phyloP scores from a whole-genome alignment of 768 basidiomycete species.

The Boletus subcaerulescens region DNA sequence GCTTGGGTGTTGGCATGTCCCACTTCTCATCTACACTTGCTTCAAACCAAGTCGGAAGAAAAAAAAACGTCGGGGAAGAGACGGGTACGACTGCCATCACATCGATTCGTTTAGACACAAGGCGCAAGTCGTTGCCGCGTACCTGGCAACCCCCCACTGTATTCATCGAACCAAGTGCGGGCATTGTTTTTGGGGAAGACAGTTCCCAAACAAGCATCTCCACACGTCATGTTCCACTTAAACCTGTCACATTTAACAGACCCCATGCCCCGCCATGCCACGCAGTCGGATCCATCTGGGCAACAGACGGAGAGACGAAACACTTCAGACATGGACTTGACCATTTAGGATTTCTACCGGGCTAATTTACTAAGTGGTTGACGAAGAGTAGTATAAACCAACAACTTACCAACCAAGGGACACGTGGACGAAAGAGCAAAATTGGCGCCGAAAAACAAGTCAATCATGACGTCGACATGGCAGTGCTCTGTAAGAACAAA shows the following conservation, averaged over 20 bases:
- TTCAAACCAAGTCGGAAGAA: neutral
- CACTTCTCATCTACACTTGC: neutral
- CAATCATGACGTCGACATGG: too few species aligned
- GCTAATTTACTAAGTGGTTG: neutral
- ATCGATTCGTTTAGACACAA: neutral
- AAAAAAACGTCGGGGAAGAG: neutral
- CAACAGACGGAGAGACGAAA: neutral
- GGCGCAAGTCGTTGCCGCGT: neutral
- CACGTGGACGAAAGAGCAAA: neutral
- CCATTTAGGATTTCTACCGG: neutral
- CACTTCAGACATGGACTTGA: neutral
- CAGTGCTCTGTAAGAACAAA: too few species aligned
- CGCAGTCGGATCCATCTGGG: neutral
- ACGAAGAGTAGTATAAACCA: neutral
- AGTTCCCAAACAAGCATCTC: neutral
- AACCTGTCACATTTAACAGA: neutral
- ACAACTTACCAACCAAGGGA: neutral
- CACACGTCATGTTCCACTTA: neutral
- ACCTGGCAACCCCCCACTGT: neutral
- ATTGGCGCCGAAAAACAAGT: neutral
- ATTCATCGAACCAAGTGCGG: neutral
- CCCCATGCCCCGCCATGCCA: neutral
- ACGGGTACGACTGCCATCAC: neutral
- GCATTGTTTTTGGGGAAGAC: neutral
- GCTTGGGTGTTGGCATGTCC: neutral